Evolutionary conservation across 805 yeast genomes (phyloP), one percentile per base, ranked within the genome.

Genomic region (Lipomyces starkeyi): DNA sequence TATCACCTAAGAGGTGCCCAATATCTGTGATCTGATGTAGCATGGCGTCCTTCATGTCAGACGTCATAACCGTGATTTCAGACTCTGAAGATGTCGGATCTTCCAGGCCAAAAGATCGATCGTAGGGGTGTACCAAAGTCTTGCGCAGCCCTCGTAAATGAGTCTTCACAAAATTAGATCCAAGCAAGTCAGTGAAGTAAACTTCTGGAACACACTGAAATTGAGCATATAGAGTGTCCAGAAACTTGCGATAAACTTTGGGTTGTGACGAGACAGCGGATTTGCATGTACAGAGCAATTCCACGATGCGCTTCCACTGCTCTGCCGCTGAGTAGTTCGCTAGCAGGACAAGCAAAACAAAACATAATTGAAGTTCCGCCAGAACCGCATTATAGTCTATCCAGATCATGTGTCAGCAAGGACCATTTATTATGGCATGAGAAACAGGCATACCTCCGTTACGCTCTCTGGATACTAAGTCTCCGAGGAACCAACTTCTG

Each of bases 311-410:
- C 63, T 84, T 81, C 93, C 93, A 90, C 71, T 89, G 93, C 25
- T 84, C 78, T 22, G 86, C 83, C 14, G 89, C 86, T 22, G 90
- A 85, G 73, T 85, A 84, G 75, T 89, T 90, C 17, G 89, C 91
- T 69, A 89, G 79, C 0, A 87, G 72, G 1, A 87, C 73, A 56
- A 83, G 80, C 64, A 84, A 78, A 0, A 87, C 61, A 68, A 82
- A 89, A 1, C 84, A 74, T 25, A 88, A 74, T 71, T 87, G 86
- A 6, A 87, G 73, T 73, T 90, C 92, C 1, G 86, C 86, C 4
- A 87, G 68, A 2, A 86, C 69, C 1, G 74, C 58, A 0, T 73
- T 74, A 22, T 56, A 71, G 62, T 75, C 81, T 27, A 71, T 73
- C 29, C 79, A 8, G 14, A 43, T 17, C 20, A 43, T 43, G 22